phyloP scores from a whole-genome alignment of 768 basidiomycete genomes.

The Russula sp. region DNA sequence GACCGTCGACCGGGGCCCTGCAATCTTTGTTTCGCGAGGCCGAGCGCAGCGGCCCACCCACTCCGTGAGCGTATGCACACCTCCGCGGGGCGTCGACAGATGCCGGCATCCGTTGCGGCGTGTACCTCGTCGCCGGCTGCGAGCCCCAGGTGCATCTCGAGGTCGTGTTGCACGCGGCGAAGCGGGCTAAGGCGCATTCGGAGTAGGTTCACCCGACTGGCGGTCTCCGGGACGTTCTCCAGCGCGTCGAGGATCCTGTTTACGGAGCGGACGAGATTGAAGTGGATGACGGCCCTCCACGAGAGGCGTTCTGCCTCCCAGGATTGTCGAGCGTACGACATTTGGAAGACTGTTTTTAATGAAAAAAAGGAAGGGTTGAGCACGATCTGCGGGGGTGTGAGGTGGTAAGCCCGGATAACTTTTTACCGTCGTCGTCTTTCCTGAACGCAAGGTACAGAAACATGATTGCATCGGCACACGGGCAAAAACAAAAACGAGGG shows the following conservation, averaged over 20 bases:
- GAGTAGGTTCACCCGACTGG: slow-evolving; percentile 13
- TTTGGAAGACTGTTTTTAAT: slow-evolving; percentile 7
- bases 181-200: slow-evolving; percentile 21
- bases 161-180: slow-evolving; percentile 29
- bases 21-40: slow-evolving; percentile 16
- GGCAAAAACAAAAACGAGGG: too few species aligned
- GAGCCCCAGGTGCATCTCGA: slow-evolving; percentile 9
- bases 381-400: neutral
- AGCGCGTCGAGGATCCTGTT: slow-evolving; percentile 35
- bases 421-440: slow-evolving; percentile 12
- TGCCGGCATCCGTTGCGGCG: neutral
- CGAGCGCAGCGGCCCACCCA: slow-evolving; percentile 28
- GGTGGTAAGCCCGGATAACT: neutral
- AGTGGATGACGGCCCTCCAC: slow-evolving; percentile 72
- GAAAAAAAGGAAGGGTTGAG: neutral
- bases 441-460: neutral
- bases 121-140: slow-evolving; percentile 9
- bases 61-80: slow-evolving; percentile 28
- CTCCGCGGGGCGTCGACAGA: slow-evolving; percentile 21
- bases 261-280: slow-evolving; percentile 43
- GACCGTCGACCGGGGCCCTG: slow-evolving; percentile 6
- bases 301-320: slow-evolving; percentile 68
- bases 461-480: neutral
- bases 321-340: slow-evolving; percentile 4
- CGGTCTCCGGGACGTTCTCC: slow-evolving; percentile 22